Evolutionary conservation across 306 rosid genomes (phyloP).

Genomic region (Leucaena leucocephala): DNA sequence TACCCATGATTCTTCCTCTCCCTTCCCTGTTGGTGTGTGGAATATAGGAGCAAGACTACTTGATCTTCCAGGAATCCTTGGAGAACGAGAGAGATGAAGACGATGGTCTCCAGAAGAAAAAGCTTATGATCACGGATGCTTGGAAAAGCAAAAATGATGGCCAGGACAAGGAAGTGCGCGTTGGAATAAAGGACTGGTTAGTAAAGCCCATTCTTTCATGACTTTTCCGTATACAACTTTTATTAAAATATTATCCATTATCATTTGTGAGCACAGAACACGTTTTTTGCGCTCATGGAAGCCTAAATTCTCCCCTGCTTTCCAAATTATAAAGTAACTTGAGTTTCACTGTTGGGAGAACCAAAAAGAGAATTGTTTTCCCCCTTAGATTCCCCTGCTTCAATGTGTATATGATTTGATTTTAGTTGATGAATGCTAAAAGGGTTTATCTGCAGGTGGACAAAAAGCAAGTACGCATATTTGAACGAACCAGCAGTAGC

Average conservation of each 20-base stretch:
- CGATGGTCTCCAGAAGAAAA: conserved; percentile 26
- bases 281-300: too few relatives aligned
- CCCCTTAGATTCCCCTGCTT: neutral
- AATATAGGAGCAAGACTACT: conserved; percentile 64
- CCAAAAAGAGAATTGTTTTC: too few relatives aligned
- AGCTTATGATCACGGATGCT: conserved; percentile 11
- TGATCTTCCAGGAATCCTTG: conserved; percentile 56
- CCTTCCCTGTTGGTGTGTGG: neutral
- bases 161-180: conserved; percentile 49
- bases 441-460: conserved; percentile 73
- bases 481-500: conserved; percentile 75
- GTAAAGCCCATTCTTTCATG: conserved; percentile 27
- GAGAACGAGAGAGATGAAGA: conserved; percentile 30
- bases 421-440: neutral
- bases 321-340: neutral
- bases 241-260: neutral
- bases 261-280: neutral
- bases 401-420: neutral
- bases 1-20: neutral
- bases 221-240: neutral
- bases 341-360: neutral
- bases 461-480: conserved; percentile 84
- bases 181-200: conserved; percentile 90
- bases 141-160: conserved; percentile 21
- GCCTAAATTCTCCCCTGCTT: too few relatives aligned